Percentiles rank a stretch among this genome's conserved stretches.
These are phyloP conservation scores for Passalora sequoiae DNA, from an alignment of 2,329 filamentous ascomycete species.

Conservation along the genomic window DNA sequence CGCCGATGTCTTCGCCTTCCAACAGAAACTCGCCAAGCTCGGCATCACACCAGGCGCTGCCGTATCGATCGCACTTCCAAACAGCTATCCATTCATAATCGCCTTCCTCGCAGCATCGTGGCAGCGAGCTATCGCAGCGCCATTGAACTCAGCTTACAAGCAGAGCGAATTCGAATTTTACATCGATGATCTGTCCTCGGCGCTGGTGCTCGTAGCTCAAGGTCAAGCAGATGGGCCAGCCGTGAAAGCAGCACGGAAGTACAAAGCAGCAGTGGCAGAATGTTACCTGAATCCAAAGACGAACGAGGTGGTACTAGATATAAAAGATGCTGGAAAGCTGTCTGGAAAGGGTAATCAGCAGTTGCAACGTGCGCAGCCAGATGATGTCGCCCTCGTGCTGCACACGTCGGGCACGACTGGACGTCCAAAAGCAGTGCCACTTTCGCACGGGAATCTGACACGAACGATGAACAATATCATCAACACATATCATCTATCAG, in stretches of 20 bases:
- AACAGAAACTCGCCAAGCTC: conserved; percentile 69
- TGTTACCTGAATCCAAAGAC: conserved; percentile 65
- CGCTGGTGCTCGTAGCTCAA: conserved; percentile 68
- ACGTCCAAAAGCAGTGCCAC: conserved; percentile 75
- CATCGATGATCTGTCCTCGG: conserved; percentile 79
- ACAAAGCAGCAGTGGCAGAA: conserved; percentile 78
- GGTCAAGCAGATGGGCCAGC: conserved; percentile 64
- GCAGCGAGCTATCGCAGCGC: conserved; percentile 77
- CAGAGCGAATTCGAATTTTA: conserved; percentile 90
- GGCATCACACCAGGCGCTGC: conserved; percentile 65
- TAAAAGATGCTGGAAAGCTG: conserved; percentile 70
- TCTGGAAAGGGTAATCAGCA: conserved; percentile 45
- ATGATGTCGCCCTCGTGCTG: conserved; percentile 74
- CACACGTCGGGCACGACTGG: conserved; percentile 84
- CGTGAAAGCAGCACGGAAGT: conserved; percentile 71
- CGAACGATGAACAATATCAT: conserved; percentile 80
- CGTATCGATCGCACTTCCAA: conserved; percentile 76
- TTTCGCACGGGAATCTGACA: conserved; percentile 75
- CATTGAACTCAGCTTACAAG: conserved; percentile 84
- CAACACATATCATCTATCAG: conserved; percentile 66
- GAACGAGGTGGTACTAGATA: conserved; percentile 65
- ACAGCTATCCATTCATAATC: conserved; percentile 84
- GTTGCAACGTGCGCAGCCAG: conserved; percentile 56
- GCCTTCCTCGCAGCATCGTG: conserved; percentile 80
- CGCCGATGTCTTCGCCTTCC: conserved; percentile 64